Base-by-base conservation (phyloP, 371 early-diverging fungal species). In the Mortierella sp. region DNA sequence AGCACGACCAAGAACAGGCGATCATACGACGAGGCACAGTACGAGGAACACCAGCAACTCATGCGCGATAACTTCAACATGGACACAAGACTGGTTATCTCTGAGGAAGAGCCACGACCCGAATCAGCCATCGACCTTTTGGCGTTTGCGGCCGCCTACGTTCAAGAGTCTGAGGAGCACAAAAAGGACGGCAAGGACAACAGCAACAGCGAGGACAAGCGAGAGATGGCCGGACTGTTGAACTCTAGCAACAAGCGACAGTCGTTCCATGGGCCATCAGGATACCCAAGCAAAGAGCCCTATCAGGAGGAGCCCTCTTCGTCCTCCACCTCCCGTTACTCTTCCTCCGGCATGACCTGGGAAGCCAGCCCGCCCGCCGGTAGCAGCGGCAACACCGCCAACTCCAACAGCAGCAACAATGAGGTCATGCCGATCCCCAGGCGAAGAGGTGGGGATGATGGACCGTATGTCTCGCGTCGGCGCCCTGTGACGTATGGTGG, bases 1-100 rank as follows among this genome's bases (percentile, higher is more conserved):
- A 73, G 69, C 40, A 66, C 73, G 8, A 53, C 61, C 26, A 70
- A 66, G 44, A 79, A 79, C 55, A 43, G 82, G 19, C 77, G 74
- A 16, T 82, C 83, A 31, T 74, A 71, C 24, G 83, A 82, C 50
- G 78, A 78, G n/a, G 67, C 78, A n/a, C 68, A 75, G 41, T 78
- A 75, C 16, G 83, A 82, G 7, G 83, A 82, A 29, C 74, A 81
- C 41, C 81, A 80, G 31, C 77, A 74, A 52, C 64, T 82, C 66
- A 78, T 82, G 75, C 78, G 76, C 41, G 83, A 82, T 37, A 78
- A 70, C 64, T 78, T 82, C 63, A 77, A 82, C 52, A 82, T 82
- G 83, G 83, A 82, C 16, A 75, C 74, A 34, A 58, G 79, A 14
- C 71, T 82, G 16, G 83, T 82, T 26, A 82, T 82, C 34, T 65